phyloP scores from a whole-genome alignment of 805 yeast genomes.

The Danielozyma ontarioensis region DNA sequence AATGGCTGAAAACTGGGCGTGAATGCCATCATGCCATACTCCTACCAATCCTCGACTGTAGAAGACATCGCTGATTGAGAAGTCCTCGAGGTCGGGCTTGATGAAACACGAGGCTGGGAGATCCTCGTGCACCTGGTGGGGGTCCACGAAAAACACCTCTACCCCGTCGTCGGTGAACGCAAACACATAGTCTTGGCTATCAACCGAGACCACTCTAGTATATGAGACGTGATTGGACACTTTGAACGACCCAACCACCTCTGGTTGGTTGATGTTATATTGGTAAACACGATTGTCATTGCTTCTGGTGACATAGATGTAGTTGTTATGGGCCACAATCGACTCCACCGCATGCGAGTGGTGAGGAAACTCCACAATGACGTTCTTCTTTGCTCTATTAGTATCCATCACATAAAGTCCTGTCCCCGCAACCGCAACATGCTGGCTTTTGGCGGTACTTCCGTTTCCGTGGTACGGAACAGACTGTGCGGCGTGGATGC shows the following conservation, averaged over 20 bases:
- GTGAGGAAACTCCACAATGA: constrained; percentile 27
- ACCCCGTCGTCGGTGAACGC: constrained; percentile 27
- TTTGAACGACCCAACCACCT: constrained; percentile 24
- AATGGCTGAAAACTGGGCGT: constrained; percentile 19
- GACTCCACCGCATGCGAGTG: constrained; percentile 17
- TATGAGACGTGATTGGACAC: constrained; percentile 13
- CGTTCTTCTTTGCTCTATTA: constrained; percentile 14
- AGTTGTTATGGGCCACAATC: constrained; percentile 27
- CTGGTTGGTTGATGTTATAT: constrained; percentile 23
- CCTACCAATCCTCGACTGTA: constrained; percentile 29
- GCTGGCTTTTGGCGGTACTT: constrained; percentile 6
- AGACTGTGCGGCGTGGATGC: constrained; percentile 16
- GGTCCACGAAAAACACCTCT: constrained; percentile 20
- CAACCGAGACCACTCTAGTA: constrained; percentile 11
- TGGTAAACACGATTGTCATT: constrained; percentile 26
- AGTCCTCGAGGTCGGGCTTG: constrained; percentile 8
- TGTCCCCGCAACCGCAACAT: constrained; percentile 20
- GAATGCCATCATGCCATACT: constrained; percentile 32
- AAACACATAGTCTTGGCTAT: constrained; percentile 8
- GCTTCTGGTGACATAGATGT: constrained; percentile 28
- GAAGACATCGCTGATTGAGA: constrained; percentile 21
- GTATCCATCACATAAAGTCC: constrained; percentile 24
- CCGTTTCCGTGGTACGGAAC: constrained; percentile 8
- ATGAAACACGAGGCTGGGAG: constrained; percentile 8
- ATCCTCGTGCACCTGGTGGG: constrained; percentile 3